Percentiles rank a stretch among this genome's conserved stretches.
phyloP scores from a whole-genome alignment of 2,329 filamentous ascomycete genomes.

The Cordyceps fumosorosea region DNA sequence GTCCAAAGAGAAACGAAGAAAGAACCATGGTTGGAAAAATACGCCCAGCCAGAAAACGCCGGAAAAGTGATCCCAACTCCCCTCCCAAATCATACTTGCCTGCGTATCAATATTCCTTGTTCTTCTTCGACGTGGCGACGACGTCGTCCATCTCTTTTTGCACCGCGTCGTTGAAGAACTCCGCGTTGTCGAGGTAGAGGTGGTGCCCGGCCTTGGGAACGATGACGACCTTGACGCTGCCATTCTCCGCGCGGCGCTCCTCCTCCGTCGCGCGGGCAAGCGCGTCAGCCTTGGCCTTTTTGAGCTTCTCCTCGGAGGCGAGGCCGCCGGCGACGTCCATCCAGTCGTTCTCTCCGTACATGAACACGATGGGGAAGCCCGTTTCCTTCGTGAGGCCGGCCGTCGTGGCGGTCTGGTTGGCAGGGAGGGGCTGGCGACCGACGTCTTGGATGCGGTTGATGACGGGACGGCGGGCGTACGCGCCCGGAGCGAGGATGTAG shows the following conservation, averaged over 20 bases:
- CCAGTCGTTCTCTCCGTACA: slow-evolving; percentile 98
- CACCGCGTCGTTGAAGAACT: slow-evolving; percentile 50
- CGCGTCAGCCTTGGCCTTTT: slow-evolving; percentile 54
- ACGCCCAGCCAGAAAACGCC: background rate
- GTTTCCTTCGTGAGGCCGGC: slow-evolving; percentile 38
- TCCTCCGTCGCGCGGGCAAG: slow-evolving; percentile 58
- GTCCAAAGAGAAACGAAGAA: background rate
- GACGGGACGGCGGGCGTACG: slow-evolving; percentile 80
- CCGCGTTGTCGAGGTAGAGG: slow-evolving; percentile 53
- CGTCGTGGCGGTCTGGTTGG: slow-evolving; percentile 21
- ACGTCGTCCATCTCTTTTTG: slow-evolving; percentile 49
- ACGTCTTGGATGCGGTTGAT: slow-evolving; percentile 83
- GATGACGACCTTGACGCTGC: slow-evolving; percentile 74
- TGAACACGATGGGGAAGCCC: slow-evolving; percentile 77
- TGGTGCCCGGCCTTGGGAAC: slow-evolving; percentile 58
- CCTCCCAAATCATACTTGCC: background rate
- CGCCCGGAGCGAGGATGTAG: slow-evolving; percentile 88
- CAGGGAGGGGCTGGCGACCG: slow-evolving; percentile 61
- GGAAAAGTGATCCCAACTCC: background rate
- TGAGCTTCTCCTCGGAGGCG: slow-evolving; percentile 72
- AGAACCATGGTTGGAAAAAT: background rate
- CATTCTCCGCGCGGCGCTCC: slow-evolving; percentile 66
- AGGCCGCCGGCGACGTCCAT: slow-evolving; percentile 90
- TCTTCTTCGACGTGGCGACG: slow-evolving; percentile 21
- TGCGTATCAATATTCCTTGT: background rate